Evolutionary conservation across 495 filamentous ascomycete genomes (phyloP).

Genomic region (Amniculicola lignicola): DNA sequence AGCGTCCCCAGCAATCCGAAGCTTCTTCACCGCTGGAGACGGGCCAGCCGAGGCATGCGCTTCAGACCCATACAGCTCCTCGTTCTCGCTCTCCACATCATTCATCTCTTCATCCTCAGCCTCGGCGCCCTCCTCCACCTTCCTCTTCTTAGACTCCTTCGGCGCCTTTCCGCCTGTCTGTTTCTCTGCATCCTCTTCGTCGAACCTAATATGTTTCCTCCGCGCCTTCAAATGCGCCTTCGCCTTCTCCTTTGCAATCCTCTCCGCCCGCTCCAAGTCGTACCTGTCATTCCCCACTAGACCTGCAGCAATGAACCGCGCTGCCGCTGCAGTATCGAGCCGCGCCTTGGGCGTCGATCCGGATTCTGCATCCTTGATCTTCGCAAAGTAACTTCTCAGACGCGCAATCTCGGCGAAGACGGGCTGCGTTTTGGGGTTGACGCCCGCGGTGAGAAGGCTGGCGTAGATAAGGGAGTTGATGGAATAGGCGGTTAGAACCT

Average conservation of each 20-base stretch:
- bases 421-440: slow-evolving; percentile 76
- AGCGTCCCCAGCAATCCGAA: no score
- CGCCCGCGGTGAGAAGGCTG: slow-evolving; percentile 73
- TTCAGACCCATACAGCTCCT: slow-evolving; percentile 7
- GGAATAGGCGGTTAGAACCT: slow-evolving; percentile 77
- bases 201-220: slow-evolving; percentile 29
- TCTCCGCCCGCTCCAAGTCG: slow-evolving; percentile 25
- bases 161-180: slow-evolving; percentile 37
- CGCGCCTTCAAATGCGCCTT: slow-evolving; percentile 33
- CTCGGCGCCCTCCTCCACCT: slow-evolving; percentile 36
- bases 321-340: slow-evolving; percentile 77
- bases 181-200: slow-evolving; percentile 38
- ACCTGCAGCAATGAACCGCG: slow-evolving; percentile 74
- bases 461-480: slow-evolving; percentile 85
- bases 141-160: slow-evolving; percentile 19
- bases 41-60: background rate
- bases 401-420: slow-evolving; percentile 80
- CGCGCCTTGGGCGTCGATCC: slow-evolving; percentile 41
- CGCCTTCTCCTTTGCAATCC: slow-evolving; percentile 42
- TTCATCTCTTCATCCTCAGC: background rate
- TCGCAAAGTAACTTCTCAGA: slow-evolving; percentile 87
- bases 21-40: no score
- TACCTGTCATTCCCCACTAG: slow-evolving; percentile 68
- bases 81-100: slow-evolving; percentile 12
- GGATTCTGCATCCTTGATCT: slow-evolving; percentile 68